Evolutionary conservation across 306 rosid genomes (phyloP).

Genomic region (Fagus sylvatica): DNA sequence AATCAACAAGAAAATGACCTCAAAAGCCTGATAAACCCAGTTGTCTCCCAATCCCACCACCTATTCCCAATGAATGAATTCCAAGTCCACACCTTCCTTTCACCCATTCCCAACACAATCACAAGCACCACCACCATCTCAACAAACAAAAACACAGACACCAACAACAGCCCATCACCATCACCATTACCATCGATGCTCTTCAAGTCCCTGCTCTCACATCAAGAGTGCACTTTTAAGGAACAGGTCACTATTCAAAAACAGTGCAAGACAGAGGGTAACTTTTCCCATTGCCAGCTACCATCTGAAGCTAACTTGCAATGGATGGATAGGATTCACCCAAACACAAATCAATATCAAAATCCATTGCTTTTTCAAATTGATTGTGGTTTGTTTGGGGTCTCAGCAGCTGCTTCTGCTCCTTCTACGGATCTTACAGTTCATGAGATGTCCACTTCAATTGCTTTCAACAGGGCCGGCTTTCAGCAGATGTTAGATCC

Average conservation of each 20-base stretch:
- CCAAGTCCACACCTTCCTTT: slow-evolving; percentile 18
- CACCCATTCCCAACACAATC: not conserved
- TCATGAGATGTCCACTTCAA: slow-evolving; percentile 40
- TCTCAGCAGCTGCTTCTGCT: slow-evolving; percentile 14
- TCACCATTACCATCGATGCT: slow-evolving; percentile 30
- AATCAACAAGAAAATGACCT: slow-evolving; percentile 25
- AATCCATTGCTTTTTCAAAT: slow-evolving; percentile 30
- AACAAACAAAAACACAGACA: slow-evolving; percentile 6
- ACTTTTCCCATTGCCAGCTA: slow-evolving; percentile 33
- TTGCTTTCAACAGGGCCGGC: slow-evolving; percentile 29
- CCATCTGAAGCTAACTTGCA: slow-evolving; percentile 14
- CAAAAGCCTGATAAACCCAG: slow-evolving; percentile 10
- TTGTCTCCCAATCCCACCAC: slow-evolving; percentile 24
- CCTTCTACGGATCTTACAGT: slow-evolving; percentile 14
- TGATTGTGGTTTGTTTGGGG: slow-evolving; percentile 35
- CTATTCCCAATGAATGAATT: slow-evolving; percentile 26
- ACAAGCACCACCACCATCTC: not conserved
- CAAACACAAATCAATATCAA: slow-evolving; percentile 13
- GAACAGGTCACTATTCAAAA: slow-evolving; percentile 27
- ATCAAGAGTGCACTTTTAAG: slow-evolving; percentile 34
- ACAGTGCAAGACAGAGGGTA: slow-evolving; percentile 37
- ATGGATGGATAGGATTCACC: slow-evolving; percentile 31
- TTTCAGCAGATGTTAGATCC: slow-evolving; percentile 27
- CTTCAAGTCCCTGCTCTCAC: slow-evolving; percentile 41
- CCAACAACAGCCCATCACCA: slow-evolving; percentile 7